Evolutionary conservation across 352 stramenopile genomes (phyloP).

Genomic region (Globisporangium barbulae): DNA sequence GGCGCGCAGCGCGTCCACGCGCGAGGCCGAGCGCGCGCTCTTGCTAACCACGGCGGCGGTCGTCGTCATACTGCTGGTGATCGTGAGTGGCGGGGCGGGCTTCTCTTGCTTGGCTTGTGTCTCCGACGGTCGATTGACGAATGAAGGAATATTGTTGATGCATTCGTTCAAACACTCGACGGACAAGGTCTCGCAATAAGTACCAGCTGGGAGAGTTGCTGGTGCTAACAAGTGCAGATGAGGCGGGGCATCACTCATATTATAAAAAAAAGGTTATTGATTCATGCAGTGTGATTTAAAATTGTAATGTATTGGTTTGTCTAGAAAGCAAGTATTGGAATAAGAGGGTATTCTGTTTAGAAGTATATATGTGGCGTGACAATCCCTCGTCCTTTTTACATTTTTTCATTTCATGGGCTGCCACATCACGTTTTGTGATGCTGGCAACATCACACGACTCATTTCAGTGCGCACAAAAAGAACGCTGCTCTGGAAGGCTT

Average conservation of each 20-base stretch:
- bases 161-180: not conserved
- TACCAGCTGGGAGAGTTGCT: not conserved
- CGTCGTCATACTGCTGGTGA: not conserved
- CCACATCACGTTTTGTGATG: not conserved
- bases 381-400: not conserved
- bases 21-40: not conserved
- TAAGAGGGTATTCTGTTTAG: not conserved
- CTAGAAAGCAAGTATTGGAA: not conserved
- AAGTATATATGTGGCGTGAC: not conserved
- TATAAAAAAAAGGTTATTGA: not conserved
- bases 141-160: not conserved
- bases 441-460: not conserved
- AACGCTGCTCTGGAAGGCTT: not conserved
- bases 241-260: not conserved
- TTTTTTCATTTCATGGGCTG: not conserved
- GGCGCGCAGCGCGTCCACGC: conserved; percentile 10
- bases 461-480: not conserved
- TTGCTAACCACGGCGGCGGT: not conserved
- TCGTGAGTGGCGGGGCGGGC: not conserved
- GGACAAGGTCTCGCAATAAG: not conserved
- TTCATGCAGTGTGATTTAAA: too few species aligned
- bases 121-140: not conserved
- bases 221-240: too few species aligned
- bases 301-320: too few species aligned
- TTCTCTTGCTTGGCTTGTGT: not conserved